Evolutionary conservation across 208 protist genomes (phyloP).

Genomic region (Acanthamoeba royreba): DNA sequence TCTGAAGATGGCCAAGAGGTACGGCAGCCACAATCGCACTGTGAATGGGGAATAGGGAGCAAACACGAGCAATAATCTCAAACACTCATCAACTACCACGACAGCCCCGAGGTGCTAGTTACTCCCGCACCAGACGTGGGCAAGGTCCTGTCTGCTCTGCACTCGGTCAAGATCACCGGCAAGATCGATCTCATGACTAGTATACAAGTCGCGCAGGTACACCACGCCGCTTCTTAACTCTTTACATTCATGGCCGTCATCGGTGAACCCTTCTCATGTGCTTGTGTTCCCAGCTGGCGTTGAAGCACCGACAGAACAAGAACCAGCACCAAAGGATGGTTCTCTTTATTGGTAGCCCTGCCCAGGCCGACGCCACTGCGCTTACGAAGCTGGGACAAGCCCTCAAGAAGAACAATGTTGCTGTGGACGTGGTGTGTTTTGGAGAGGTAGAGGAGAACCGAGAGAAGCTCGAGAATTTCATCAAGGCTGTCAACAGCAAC

Average conservation of each 20-base stretch:
- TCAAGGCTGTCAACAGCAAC: constrained; percentile 68
- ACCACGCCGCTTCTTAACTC: background rate
- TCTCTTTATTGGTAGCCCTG: constrained; percentile 91
- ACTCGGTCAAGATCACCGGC: constrained; percentile 87
- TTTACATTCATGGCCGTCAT: background rate
- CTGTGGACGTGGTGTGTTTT: constrained; percentile 96
- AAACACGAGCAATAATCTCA: background rate
- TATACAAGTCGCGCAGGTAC: constrained; percentile 88
- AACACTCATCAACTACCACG: background rate
- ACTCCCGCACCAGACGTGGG: constrained; percentile 93
- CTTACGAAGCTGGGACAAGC: constrained; percentile 91
- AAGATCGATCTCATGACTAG: constrained; percentile 86
- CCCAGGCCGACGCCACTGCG: constrained; percentile 62
- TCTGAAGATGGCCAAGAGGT: constrained; percentile 87
- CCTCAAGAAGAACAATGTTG: constrained; percentile 96
- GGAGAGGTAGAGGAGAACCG: constrained; percentile 90
- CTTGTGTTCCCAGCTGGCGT: constrained; percentile 80
- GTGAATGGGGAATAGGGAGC: background rate
- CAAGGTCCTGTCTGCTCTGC: constrained; percentile 88
- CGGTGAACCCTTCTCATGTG: background rate
- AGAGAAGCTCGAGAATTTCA: constrained; percentile 86
- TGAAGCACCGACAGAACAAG: constrained; percentile 96
- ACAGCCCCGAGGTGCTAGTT: constrained; percentile 63
- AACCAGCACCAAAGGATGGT: constrained; percentile 95
- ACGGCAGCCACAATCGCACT: background rate